Base-by-base conservation (phyloP, 192 early-diverging fungal genomes). In the Diversispora eburnea region DNA sequence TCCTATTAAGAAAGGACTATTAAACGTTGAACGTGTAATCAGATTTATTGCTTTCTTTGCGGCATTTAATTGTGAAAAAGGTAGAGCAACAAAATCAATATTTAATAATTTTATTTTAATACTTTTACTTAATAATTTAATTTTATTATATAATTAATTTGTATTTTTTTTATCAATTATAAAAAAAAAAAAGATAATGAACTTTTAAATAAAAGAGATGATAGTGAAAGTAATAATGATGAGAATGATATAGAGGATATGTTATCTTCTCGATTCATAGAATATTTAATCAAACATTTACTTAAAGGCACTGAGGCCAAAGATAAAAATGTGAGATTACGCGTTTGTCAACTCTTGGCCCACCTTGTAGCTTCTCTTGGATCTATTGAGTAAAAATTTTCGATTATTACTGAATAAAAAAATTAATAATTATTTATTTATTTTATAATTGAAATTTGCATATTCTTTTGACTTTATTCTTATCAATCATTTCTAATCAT, bases 271-370 rank as follows among this genome's bases (percentile, higher is more conserved):
- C 79, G 88, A 45, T 93, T 96, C 77, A 86, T 89, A n/a, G 85
- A 86, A 77, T 81, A 81, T 43, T 76, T 96, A 33, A 84, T 94
- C 76, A 78, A 75, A 67, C 86, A 93, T 72, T 62, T 93, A 42
- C 75, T 92, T 61, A 88, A 84, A 71, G 94, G 94, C 5, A 86
- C 92, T 73, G 85, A 83, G n/a, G 91, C 92, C 20, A 93, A 91
- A 70, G 91, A 94, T 70, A 91, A 91, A 76, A 81, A 80, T 9
- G 89, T 93, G 4, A 88, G 94, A 10, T 75, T 87, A 67, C 86
- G 94, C 5, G 87, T 87, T 68, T 93, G 91, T 74, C 90, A 94
- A 79, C 77, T 94, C 5, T 85, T 94, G 43, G 90, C 89, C 4
- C 81, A 90, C 76, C 86, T 89, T 52, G 84, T 92, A 39, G 90